phyloP scores from a whole-genome alignment of 2,329 filamentous ascomycete genomes.

The Stagonosporopsis vannaccii region DNA sequence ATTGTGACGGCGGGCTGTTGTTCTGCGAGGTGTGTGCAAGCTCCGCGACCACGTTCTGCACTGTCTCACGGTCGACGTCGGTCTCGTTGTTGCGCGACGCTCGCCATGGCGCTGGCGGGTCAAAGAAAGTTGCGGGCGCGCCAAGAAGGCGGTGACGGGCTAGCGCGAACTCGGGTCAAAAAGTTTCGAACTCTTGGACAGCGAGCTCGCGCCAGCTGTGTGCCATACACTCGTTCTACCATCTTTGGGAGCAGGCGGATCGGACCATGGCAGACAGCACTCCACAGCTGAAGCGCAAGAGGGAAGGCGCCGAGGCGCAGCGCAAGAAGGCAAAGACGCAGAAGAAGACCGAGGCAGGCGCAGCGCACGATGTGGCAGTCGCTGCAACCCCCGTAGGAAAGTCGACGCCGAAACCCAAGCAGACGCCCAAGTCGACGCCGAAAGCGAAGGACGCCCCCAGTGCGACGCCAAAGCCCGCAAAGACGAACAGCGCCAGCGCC shows the following conservation, averaged over 20 bases:
- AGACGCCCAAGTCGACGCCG: slow-evolving; percentile 21
- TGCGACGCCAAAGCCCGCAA: slow-evolving; percentile 16
- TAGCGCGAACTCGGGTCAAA: slow-evolving; percentile 36
- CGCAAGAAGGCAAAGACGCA: slow-evolving; percentile 41
- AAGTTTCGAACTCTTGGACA: slow-evolving; percentile 25
- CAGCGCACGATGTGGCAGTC: slow-evolving; percentile 20
- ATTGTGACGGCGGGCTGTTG: slow-evolving; percentile 63
- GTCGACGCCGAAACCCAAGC: slow-evolving; percentile 23
- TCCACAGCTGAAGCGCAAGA: slow-evolving; percentile 42
- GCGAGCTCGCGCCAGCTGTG: slow-evolving; percentile 6
- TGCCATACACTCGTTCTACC: too few relatives aligned
- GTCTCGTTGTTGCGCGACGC: slow-evolving; percentile 21
- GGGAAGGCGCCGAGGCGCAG: slow-evolving; percentile 35
- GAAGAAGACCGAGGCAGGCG: slow-evolving; percentile 33
- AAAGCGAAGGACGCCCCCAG: slow-evolving; percentile 23
- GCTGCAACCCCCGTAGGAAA: slow-evolving; percentile 19
- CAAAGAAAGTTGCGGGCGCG: slow-evolving; percentile 48
- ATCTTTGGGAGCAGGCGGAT: too few relatives aligned
- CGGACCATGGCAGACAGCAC: slow-evolving; percentile 36
- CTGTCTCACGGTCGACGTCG: slow-evolving; percentile 3
- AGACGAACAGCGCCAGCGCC: slow-evolving; percentile 19
- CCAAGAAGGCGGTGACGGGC: slow-evolving; percentile 43
- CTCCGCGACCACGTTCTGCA: slow-evolving; percentile 19
- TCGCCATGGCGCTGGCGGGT: slow-evolving; percentile 23
- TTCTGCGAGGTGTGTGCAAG: neutral